A percentile compares a stretch with the other conserved stretches of the same genome.
These are phyloP conservation scores for Paraphoma chrysanthemicola DNA, from an alignment of 2,329 filamentous ascomycete species.

Conservation along the genomic window DNA sequence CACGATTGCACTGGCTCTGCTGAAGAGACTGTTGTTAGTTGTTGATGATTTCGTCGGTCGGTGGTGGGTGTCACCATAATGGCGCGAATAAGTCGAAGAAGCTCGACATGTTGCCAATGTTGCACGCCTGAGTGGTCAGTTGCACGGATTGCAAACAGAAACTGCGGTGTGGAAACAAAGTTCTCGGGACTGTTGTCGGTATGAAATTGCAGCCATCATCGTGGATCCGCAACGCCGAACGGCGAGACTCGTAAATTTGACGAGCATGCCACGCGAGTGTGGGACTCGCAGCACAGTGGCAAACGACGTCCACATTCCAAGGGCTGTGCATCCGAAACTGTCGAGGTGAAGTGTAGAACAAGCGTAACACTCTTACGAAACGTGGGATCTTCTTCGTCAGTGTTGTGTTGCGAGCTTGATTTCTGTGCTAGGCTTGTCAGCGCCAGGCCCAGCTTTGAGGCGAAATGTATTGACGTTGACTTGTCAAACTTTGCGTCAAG, in stretches of 20 bases:
- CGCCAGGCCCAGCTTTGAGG: conserved; percentile 28
- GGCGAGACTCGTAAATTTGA: conserved; percentile 9
- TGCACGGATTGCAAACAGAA: background rate
- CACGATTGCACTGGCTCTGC: background rate
- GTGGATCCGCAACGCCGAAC: conserved; percentile 19
- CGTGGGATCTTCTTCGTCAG: conserved; percentile 33
- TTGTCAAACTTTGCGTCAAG: conserved; percentile 14
- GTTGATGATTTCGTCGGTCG: background rate
- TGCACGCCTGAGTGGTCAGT: background rate
- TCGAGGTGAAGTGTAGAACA: background rate
- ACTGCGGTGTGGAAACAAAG: background rate
- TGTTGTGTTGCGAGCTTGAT: conserved; percentile 7
- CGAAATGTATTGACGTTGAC: conserved; percentile 5
- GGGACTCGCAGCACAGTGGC: conserved; percentile 17
- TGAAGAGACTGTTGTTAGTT: too few relatives aligned
- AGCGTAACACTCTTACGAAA: conserved; percentile 35
- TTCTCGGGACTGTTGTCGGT: background rate
- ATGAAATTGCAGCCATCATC: conserved; percentile 13
- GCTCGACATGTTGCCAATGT: background rate
- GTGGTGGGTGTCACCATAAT: background rate
- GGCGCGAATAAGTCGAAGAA: background rate
- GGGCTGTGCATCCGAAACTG: background rate
- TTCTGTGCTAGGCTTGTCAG: conserved; percentile 8
- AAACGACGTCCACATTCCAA: conserved; percentile 22
- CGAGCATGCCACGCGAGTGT: conserved; percentile 33